Base-by-base conservation (phyloP, 345 rosid species). In the Citrus trifoliata region DNA sequence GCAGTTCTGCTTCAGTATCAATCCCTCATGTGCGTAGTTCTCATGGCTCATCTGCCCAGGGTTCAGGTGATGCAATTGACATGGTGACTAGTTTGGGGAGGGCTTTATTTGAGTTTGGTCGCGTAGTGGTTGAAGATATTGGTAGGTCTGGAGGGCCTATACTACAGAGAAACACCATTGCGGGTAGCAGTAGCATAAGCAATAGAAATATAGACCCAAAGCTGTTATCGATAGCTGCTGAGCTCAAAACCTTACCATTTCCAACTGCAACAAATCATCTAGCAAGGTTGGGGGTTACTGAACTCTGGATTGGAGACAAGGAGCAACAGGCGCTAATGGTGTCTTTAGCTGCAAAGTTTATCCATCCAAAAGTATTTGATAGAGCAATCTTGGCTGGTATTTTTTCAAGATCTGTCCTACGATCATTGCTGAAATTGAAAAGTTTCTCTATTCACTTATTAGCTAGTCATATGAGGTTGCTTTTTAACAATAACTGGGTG, bases 31-130 rank as follows among this genome's bases (percentile, higher is more conserved):
- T 68, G 56, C 87, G 6, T 67, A 82, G 73, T 70, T 74, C 78
- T 68, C 83, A 70, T 59, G 76, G 82, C 32, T 80, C 76, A 30
- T 78, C 83, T 70, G 70, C 86, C 78, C 93, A 87, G 62, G 82
- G 77, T 83, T 95, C 97, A 27, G 93, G 98, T 83, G 98, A 95
- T 91, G 97, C 98, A 53, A 89, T 95, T 82, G 98, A 93, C 88
- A 88, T 95, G 93, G 81, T 95, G 89, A 89, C 98, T 77, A 93
- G 95, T 85, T 83, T 95, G 80, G 98, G 98, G 38, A 95, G 82
- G 86, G 98, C 94, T 78, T 87, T 95, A 80, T 86, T 92, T 91
- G 98, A 95, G 85, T 92, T 95, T 84, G 97, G 98, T 55, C 87
- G 95, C 64, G 95, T 82, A 77, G 95, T 93, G 84, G 97, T 95